phyloP scores from a whole-genome alignment of 805 yeast species.

The Lipomyces kockii region DNA sequence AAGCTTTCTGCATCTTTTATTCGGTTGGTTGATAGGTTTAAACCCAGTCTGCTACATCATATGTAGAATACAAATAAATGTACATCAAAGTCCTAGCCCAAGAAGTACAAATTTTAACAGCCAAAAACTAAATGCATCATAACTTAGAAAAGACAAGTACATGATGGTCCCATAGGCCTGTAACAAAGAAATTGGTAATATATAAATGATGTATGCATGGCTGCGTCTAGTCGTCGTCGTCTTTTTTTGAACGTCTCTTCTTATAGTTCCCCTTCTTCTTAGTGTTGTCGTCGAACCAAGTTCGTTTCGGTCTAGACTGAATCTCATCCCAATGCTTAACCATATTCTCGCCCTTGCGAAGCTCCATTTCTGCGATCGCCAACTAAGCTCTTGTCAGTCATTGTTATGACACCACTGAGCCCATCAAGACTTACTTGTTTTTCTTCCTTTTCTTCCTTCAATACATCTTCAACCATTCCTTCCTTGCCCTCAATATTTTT shows the following conservation, averaged over 20 bases:
- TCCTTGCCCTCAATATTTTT: conserved; percentile 63
- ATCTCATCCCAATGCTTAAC: conserved; percentile 82
- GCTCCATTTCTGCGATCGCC: conserved; percentile 86
- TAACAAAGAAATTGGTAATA: background rate
- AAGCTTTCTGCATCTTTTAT: background rate
- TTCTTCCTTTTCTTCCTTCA: conserved; percentile 85
- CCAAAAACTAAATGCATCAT: background rate
- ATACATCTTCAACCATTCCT: conserved; percentile 70
- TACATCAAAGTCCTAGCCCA: too few species aligned
- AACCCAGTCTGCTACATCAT: too few species aligned
- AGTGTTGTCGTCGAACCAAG: conserved; percentile 68
- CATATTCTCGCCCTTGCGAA: conserved; percentile 82
- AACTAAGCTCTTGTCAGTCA: conserved; percentile 44
- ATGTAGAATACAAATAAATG: too few species aligned
- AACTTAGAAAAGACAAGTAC: background rate
- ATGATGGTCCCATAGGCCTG: background rate
- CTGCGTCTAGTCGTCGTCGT: background rate
- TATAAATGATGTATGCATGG: too few species aligned
- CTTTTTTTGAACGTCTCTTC: background rate
- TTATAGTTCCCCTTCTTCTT: conserved; percentile 15
- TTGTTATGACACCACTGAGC: background rate
- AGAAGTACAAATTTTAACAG: too few species aligned
- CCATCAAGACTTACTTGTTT: conserved; percentile 56
- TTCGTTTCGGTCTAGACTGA: conserved; percentile 86
- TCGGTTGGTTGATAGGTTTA: too few species aligned